Conservation (phyloP, 768 basidiomycete genomes). For the Lactarius sanguifluus region DNA sequence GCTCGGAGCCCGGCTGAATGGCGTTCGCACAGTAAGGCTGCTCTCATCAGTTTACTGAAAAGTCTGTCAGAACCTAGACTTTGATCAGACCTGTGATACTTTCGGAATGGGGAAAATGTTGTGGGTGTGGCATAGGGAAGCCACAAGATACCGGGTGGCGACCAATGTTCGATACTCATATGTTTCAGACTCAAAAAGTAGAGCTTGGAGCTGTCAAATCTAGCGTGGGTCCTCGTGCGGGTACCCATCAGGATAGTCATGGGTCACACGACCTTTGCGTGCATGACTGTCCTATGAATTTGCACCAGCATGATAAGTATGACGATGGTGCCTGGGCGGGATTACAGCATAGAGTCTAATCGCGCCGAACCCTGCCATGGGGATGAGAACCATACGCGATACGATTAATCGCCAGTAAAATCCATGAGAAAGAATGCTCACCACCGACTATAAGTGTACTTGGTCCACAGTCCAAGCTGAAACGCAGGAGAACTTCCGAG, state of each 20-base stretch:
- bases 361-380: not conserved
- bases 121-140: not conserved
- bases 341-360: not conserved
- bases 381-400: not conserved
- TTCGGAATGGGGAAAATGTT: too few species aligned
- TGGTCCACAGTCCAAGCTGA: not conserved
- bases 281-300: not conserved
- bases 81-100: too few species aligned
- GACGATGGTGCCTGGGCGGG: not conserved
- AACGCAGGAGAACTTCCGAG: not conserved
- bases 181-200: too few species aligned
- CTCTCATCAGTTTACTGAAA: too few species aligned
- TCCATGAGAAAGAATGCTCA: not conserved
- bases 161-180: not conserved
- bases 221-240: too few species aligned
- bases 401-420: not conserved
- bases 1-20: not conserved
- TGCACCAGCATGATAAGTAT: not conserved
- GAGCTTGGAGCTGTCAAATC: too few species aligned
- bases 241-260: not conserved
- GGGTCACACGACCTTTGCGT: not conserved
- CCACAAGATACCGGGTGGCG: not conserved
- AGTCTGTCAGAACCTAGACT: too few species aligned
- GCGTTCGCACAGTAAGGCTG: not conserved
- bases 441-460: not conserved